A percentile compares a stretch with the other conserved stretches of the same genome.
Evolutionary conservation across 495 filamentous ascomycete genomes (phyloP).

Genomic region (Hyphodiscus hymeniophilus): DNA sequence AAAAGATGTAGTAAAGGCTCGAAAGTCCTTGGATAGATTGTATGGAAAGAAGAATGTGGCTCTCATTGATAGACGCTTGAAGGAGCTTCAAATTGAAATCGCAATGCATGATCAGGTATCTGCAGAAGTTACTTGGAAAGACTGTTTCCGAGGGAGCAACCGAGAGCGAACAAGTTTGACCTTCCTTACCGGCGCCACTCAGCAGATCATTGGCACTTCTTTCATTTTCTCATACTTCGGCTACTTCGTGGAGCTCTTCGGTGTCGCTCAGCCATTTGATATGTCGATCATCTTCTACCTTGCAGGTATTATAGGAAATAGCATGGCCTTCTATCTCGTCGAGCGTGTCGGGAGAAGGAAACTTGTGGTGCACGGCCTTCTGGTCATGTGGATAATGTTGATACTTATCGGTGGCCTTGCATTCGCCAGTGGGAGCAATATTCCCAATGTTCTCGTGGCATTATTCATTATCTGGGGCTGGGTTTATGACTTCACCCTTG

Average conservation of each 20-base stretch:
- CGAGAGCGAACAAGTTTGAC: conserved; percentile 27
- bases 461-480: conserved; percentile 26
- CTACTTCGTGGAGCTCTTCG: conserved; percentile 27
- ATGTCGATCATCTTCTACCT: too few relatives aligned
- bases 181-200: conserved; percentile 24
- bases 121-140: conserved; percentile 27
- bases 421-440: conserved; percentile 9
- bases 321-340: conserved; percentile 23
- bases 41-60: too few relatives aligned
- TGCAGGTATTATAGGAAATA: conserved; percentile 24
- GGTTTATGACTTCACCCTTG: conserved; percentile 28
- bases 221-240: conserved; percentile 26
- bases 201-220: conserved; percentile 22
- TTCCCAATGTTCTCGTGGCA: conserved; percentile 17
- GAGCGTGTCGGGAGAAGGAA: conserved; percentile 25
- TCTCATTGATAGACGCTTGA: too few relatives aligned
- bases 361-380: conserved; percentile 23
- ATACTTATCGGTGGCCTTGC: conserved; percentile 25
- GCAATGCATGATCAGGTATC: too few relatives aligned
- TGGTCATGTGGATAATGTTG: conserved; percentile 21
- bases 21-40: too few relatives aligned
- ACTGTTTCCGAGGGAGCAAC: conserved; percentile 28
- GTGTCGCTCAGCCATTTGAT: conserved; percentile 27
- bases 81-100: too few relatives aligned
- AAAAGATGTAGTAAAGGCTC: too few relatives aligned